A percentile compares a stretch with the other conserved stretches of the same genome.
phyloP scores from a whole-genome alignment of 2,329 filamentous ascomycete species.

The Trichoderma afroharzianum region DNA sequence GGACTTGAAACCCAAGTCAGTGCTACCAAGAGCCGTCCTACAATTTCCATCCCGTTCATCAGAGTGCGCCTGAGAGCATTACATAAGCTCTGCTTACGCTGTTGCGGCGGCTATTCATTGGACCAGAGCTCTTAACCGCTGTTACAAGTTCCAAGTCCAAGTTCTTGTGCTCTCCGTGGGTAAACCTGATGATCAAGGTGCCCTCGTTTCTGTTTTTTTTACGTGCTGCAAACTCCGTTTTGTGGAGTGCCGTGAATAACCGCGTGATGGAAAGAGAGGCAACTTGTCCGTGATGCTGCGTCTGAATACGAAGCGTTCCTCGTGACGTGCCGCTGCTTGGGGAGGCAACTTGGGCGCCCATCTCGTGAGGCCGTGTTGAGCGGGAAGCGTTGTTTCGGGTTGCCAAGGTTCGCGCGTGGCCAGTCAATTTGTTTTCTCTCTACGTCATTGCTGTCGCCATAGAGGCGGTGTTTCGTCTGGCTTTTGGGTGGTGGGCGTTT shows the following conservation, averaged over 20 bases:
- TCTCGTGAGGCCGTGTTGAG: not conserved
- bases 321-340: not conserved
- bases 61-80: not conserved
- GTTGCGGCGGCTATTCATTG: slow-evolving; percentile 13
- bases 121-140: not conserved
- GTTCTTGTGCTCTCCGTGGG: not conserved
- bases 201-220: not conserved
- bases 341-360: not conserved
- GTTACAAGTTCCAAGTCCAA: not conserved
- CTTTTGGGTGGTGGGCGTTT: not conserved
- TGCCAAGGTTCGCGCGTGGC: not conserved
- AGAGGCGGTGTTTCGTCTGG: not conserved
- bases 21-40: not conserved
- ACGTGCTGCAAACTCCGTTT: not conserved
- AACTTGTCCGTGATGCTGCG: not conserved
- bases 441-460: not conserved
- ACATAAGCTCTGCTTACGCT: not conserved
- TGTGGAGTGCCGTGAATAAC: no score
- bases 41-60: not conserved
- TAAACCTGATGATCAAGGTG: not conserved
- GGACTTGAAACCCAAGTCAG: not conserved
- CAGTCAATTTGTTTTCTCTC: not conserved
- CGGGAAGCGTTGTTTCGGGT: not conserved
- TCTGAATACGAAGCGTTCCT: not conserved
- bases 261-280: not conserved